These are phyloP conservation scores for Lactifluus piperatus DNA, from an alignment of 768 basidiomycete genomes.

Conservation along the genomic window DNA sequence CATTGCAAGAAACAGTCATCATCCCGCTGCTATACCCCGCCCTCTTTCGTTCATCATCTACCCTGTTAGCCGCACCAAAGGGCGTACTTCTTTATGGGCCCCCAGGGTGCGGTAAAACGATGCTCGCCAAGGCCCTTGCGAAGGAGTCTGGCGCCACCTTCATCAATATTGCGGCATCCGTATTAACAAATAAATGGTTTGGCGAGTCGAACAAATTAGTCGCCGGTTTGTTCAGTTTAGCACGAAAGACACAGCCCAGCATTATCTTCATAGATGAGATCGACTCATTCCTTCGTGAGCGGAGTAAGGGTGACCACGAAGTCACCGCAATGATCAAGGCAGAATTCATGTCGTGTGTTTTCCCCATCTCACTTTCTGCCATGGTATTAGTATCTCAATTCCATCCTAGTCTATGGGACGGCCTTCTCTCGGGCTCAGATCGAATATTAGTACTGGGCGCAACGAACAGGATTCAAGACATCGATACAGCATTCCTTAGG, in stretches of 20 bases:
- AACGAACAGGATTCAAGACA: constrained; percentile 91
- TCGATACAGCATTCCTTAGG: constrained; percentile 77
- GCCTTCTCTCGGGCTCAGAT: constrained; percentile 70
- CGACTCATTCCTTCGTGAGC: constrained; percentile 86
- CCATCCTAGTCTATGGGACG: constrained; percentile 79
- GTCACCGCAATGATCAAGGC: constrained; percentile 99
- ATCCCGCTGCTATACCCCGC: constrained; percentile 88
- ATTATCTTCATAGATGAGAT: constrained; percentile 99
- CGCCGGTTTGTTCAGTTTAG: constrained; percentile 87
- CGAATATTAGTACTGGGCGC: constrained; percentile 89
- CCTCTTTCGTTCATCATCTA: constrained; percentile 73
- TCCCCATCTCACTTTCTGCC: not conserved
- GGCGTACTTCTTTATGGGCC: constrained; percentile 95
- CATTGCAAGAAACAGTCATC: constrained; percentile 91
- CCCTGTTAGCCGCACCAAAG: constrained; percentile 85
- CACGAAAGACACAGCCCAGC: constrained; percentile 84
- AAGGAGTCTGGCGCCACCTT: constrained; percentile 97
- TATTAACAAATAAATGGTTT: constrained; percentile 75
- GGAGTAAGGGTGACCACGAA: constrained; percentile 87
- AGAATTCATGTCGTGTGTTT: constrained; percentile 80
- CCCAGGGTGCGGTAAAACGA: constrained; percentile 97
- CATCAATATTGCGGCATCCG: constrained; percentile 76
- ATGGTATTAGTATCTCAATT: not conserved
- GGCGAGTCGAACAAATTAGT: constrained; percentile 94
- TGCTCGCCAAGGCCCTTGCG: constrained; percentile 97